These are phyloP conservation scores for Exophiala alcalophila DNA, from an alignment of 2,329 filamentous ascomycete genomes.

Conservation along the genomic window DNA sequence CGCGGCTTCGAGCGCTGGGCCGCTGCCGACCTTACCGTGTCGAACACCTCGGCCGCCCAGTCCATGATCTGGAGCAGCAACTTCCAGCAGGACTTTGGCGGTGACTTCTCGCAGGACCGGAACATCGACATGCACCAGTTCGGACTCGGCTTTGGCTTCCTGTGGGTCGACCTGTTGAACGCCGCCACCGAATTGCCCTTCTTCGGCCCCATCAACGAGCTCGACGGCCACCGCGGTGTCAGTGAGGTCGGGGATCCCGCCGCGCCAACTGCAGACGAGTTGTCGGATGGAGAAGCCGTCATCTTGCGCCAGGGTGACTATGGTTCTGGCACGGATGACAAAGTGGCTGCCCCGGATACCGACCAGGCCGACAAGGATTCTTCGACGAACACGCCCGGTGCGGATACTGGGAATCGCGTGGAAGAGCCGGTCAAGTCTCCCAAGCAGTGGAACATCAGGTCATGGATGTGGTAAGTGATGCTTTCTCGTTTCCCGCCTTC, in stretches of 20 bases:
- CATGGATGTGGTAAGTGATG: slow-evolving; percentile 26
- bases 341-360: slow-evolving; percentile 2
- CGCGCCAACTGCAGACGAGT: slow-evolving; percentile 26
- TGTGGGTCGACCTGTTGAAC: slow-evolving; percentile 28
- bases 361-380: too few relatives aligned
- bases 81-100: slow-evolving; percentile 30
- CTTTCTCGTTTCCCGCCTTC: slow-evolving; percentile 26
- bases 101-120: slow-evolving; percentile 25
- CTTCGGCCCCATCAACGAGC: slow-evolving; percentile 27
- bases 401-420: slow-evolving; percentile 26
- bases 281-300: slow-evolving; percentile 22
- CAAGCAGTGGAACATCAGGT: slow-evolving; percentile 25
- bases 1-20: slow-evolving; percentile 26
- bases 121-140: slow-evolving; percentile 31
- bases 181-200: slow-evolving; percentile 24
- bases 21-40: slow-evolving; percentile 15
- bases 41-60: slow-evolving; percentile 24
- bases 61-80: slow-evolving; percentile 32
- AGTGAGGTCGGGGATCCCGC: slow-evolving; percentile 26
- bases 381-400: slow-evolving; percentile 12
- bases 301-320: slow-evolving; percentile 13
- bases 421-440: slow-evolving; percentile 25
- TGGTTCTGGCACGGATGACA: not conserved
- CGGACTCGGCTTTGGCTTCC: slow-evolving; percentile 29
- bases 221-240: slow-evolving; percentile 25